A percentile compares a stretch with the other conserved stretches of the same genome.
phyloP scores from a whole-genome alignment of 306 rosid genomes.

The Vigna angularis region DNA sequence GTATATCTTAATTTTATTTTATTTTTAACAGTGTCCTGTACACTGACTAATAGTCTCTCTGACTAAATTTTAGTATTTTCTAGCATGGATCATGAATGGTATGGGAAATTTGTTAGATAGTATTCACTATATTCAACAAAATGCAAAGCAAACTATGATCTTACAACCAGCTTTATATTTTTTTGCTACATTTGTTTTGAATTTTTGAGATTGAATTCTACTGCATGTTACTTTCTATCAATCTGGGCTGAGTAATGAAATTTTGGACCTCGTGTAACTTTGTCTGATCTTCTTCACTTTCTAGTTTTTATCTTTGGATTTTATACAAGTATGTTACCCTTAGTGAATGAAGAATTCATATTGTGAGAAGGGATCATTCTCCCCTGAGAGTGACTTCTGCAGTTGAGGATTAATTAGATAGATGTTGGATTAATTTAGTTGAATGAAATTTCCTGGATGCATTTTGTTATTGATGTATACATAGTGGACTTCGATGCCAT shows the following conservation, averaged over 20 bases:
- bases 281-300: not conserved
- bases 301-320: not conserved
- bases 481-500: not conserved
- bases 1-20: not conserved
- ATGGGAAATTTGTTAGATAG: not conserved
- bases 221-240: not conserved
- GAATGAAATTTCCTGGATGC: conserved; percentile 1
- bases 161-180: not conserved
- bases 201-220: not conserved
- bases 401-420: not conserved
- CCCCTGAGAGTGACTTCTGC: not conserved
- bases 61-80: not conserved
- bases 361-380: not conserved
- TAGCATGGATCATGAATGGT: not conserved
- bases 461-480: not conserved
- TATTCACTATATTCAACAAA: too few species aligned
- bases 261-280: not conserved
- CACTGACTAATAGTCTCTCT: not conserved
- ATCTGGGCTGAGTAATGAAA: not conserved
- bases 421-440: conserved; percentile 1
- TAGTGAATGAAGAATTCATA: not conserved
- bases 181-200: not conserved
- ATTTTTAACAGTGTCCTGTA: not conserved
- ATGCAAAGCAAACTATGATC: not conserved
- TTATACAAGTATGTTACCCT: not conserved